Evolutionary conservation across 768 basidiomycete species (phyloP), one percentile per base, ranked within the genome.

Genomic region (Sutorius australiensis): DNA sequence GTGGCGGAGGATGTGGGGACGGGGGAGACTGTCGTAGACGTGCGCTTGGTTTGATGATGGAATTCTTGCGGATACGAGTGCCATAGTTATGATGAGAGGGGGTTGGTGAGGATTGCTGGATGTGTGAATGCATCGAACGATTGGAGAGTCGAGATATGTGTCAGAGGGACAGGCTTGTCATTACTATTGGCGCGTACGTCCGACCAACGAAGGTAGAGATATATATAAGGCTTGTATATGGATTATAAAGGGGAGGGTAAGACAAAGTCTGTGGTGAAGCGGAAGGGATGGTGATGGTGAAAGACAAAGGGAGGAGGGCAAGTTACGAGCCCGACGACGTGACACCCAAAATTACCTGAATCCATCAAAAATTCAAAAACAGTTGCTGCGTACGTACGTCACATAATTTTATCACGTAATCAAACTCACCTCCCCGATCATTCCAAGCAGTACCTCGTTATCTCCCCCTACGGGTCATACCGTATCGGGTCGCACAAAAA

Each of bases 31-130:
- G 76, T 55, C 77, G 73, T 27, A 77, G 75, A 56, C 81, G 82
- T 48, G 73, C 62, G 27, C 78, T 74, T 51, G 81, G 83, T 55
- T 75, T 79, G 57, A 83, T 74, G 57, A 73, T 27, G 46, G 79
- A 72, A 53, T 80, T 79, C 41, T 78, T 77, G 54, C 79, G 77
- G 33, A 77, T 80, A 46, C 81, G 72, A 16, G 81, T 83, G 56
- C 76, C 77, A 74, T 84, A 81, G 55, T 70, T 66, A 67, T 75
- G 76, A 5, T 59, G 55, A 28, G 61, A 38, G 14, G 63, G 27
- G 31, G 9, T 52, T 16, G 50, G 49, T 7, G 57, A 38, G 28
- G 53, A 39, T 13, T 51, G 55, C 19, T 54, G 56, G 33, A 64
- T 55, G 42, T 41, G 41, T 27, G 51, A 39, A 34, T 50, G 59